Base-by-base conservation (phyloP, 1,139 yeast genomes). In the Geotrichum restrictum region DNA sequence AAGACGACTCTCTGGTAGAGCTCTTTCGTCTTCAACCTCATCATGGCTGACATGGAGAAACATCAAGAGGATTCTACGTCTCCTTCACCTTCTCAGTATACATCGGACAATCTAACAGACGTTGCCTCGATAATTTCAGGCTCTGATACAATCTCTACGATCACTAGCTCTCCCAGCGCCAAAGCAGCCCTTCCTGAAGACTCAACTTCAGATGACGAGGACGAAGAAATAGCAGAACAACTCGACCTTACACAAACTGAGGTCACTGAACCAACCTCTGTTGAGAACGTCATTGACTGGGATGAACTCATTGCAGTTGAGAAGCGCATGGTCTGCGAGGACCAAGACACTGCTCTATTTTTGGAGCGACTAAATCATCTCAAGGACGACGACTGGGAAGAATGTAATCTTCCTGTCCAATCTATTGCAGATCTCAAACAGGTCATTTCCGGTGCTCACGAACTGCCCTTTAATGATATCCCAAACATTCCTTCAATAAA, bases 381-480 rank as follows among this genome's bases (percentile, higher is more conserved):
- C 36, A 33, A 48, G 11, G 49, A 47, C 11, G 52, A 54, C 19
- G 56, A 45, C 36, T 48, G 52, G 48, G 54, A 54, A 18, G 56
- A 54, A 36, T 37, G 43, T 21, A 48, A 41, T 33, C 34, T 31
- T 13, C 53, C 55, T 3, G 42, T 50, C 1, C 46, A 41, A n/a
- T 50, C 55, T 3, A 21, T 51, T 16, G 37, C 29, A 1, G 24
- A 34, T 2, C 40, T 54, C 10, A 45, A 48, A 42, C 16, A 33
- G 18, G 48, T 49, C 24, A 42, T 54, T 16, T 44, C 47, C 38
- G 41, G 21, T 32, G 45, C 53, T 11, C 10, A n/a, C 21, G 45
- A 48, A 36, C 32, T 37, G 18, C 60, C 57, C 18, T 64, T 60
- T 55, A 57, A 56, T 41, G 66, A 64, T 41, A 63, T 64, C 24